Evolutionary conservation across 148 eudicot species (phyloP), one percentile per base, ranked within the genome.

Genomic region (Rhododendron simsii): DNA sequence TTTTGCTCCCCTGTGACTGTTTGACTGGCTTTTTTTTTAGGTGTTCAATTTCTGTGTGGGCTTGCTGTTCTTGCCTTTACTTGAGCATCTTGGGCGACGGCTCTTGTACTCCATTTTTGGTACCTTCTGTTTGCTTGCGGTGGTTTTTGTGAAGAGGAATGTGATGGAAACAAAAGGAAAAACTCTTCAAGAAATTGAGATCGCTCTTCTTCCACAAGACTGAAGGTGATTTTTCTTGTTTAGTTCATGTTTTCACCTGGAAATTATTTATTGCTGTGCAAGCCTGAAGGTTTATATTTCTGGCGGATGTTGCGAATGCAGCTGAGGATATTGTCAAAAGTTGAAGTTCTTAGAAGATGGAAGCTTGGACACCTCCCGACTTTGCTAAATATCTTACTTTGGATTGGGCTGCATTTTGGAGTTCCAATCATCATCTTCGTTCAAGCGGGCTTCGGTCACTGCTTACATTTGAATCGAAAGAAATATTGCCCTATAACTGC

Each of bases 151-250:
- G 50, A 93, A 92, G 92, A 92, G 87, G 86, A 96, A 94, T 84
- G 98, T 96, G 87, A 85, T 96, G 87, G 99, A 96, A 90, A 96
- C 99, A 4, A 96, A 96, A 90, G 99, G 99, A 84, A 95, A 93
- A 89, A 88, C 99, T 15, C 96, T 96, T 53, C 99, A 96, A 88
- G 99, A 96, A 89, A 96, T 96, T 55, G 99, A 96, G 93, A 95
- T 96, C 77, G 98, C 99, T 84, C 97, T 96, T 88, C 98, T 96
- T 81, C 90, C 96, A 33, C 88, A 91, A 47, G 91, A 92, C 30
- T 92, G 93, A 86, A 86, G 86, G 78, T 84, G 47, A 53, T 48
- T 61, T 88, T 85, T 33, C 6, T 30, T 30, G 39, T 13, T 13
- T 13, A 14, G 1, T 71, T 30, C 35, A 2, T 30, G 39, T 13